Conservation (phyloP, 169 alveolate genomes). For the Plasmodium vivax region DNA sequence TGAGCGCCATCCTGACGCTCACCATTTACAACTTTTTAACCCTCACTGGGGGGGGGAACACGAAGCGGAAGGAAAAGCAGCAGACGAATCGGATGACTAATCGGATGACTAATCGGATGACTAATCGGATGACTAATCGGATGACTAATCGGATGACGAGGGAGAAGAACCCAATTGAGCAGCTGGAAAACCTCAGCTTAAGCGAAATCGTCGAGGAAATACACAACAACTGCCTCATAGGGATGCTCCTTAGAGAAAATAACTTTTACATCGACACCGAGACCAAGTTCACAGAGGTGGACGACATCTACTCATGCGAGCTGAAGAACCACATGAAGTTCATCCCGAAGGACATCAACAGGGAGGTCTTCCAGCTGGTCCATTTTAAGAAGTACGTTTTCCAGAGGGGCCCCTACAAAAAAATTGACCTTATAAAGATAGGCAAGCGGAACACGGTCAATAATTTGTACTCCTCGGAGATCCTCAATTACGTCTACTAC, state of each 20-base stretch:
- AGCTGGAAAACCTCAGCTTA: conserved; percentile 13
- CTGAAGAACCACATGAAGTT: conserved; percentile 53
- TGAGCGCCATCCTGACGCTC: conserved; percentile 43
- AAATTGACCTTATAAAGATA: conserved; percentile 47
- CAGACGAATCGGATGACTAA: too few relatives aligned
- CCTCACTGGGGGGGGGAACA: neutral
- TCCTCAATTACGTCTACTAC: conserved; percentile 49
- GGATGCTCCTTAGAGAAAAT: conserved; percentile 34
- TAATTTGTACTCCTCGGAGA: conserved; percentile 59
- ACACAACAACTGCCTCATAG: conserved; percentile 26
- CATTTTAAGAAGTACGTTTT: conserved; percentile 54
- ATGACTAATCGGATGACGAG: neutral
- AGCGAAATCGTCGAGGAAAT: conserved; percentile 8
- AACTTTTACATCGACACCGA: conserved; percentile 43
- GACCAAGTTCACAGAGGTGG: neutral
- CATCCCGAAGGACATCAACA: conserved; percentile 38
- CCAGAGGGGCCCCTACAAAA: conserved; percentile 57
- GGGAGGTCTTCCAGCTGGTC: conserved; percentile 29
- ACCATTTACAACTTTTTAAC: conserved; percentile 57
- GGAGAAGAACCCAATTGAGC: neutral
- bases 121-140: too few relatives aligned
- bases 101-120: too few relatives aligned
- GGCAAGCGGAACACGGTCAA: conserved; percentile 17
- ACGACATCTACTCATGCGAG: conserved; percentile 30
- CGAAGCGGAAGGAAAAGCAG: too few relatives aligned